Conservation (phyloP, 192 early-diverging fungal species). For the Chytriomyces sp. region DNA sequence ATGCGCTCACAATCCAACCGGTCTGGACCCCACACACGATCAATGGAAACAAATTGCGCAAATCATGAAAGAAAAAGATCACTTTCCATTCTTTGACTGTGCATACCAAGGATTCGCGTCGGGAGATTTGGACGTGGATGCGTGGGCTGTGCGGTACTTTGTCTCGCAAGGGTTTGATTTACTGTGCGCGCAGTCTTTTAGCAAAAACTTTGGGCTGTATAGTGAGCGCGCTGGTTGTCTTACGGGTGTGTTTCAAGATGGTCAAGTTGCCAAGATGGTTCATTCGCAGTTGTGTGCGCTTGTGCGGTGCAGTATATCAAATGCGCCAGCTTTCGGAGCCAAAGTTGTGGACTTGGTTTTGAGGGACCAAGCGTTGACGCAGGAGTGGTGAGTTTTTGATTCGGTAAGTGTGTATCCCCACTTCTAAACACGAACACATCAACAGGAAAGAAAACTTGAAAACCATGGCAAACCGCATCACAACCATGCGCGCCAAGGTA, state of each 20-base stretch:
- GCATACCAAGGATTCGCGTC: conserved; percentile 97
- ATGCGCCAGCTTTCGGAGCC: conserved; percentile 88
- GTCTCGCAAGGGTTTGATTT: conserved; percentile 88
- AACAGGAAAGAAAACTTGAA: conserved; percentile 25
- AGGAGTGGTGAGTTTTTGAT: conserved; percentile 72
- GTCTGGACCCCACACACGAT: conserved; percentile 93
- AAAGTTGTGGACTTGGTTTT: conserved; percentile 84
- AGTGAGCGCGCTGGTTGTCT: conserved; percentile 85
- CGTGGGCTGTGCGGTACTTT: conserved; percentile 92
- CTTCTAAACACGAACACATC: background rate
- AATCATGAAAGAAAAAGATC: conserved; percentile 74
- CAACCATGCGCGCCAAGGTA: conserved; percentile 79
- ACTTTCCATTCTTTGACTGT: conserved; percentile 97
- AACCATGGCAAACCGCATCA: conserved; percentile 91
- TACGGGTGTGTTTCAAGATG: conserved; percentile 66
- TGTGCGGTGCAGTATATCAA: conserved; percentile 84
- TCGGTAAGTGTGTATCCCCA: background rate
- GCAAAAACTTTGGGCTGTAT: conserved; percentile 96
- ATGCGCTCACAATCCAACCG: conserved; percentile 99
- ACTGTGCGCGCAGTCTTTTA: conserved; percentile 89
- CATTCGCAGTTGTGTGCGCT: conserved; percentile 82
- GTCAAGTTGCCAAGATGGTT: conserved; percentile 59
- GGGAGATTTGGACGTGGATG: conserved; percentile 80
- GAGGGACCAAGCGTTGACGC: conserved; percentile 74
- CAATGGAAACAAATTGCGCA: conserved; percentile 94